phyloP scores from a whole-genome alignment of 306 rosid species.

The Cyclanthera cordifolia region DNA sequence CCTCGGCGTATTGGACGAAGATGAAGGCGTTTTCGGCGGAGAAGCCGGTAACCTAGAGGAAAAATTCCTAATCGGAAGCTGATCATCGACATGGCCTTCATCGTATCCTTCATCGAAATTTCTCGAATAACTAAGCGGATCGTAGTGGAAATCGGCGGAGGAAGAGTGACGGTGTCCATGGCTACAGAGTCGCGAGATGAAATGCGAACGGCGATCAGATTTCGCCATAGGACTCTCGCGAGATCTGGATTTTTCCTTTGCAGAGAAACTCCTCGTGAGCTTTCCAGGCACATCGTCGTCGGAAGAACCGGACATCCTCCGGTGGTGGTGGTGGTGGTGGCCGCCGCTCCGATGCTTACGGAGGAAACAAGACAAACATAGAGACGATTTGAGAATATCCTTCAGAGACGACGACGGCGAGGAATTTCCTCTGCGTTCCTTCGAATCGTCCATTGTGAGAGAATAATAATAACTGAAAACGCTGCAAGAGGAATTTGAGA shows the following conservation, averaged over 20 bases:
- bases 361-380: conserved; percentile 9
- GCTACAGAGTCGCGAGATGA: conserved; percentile 39
- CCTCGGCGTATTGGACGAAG: conserved; percentile 1
- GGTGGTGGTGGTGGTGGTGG: conserved; percentile 1
- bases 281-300: conserved; percentile 7
- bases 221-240: conserved; percentile 26
- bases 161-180: conserved; percentile 54
- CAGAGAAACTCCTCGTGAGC: conserved; percentile 28
- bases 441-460: conserved; percentile 6
- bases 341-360: conserved; percentile 9
- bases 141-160: conserved; percentile 47
- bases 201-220: conserved; percentile 29
- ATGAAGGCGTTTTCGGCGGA: neutral
- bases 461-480: conserved; percentile 5
- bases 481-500: too few relatives aligned
- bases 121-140: conserved; percentile 44
- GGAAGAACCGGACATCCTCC: neutral
- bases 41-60: conserved; percentile 39
- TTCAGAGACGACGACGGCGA: conserved; percentile 8
- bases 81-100: conserved; percentile 17
- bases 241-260: conserved; percentile 22
- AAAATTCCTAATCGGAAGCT: conserved; percentile 30
- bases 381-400: conserved; percentile 8
- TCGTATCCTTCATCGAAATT: conserved; percentile 51
- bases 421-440: neutral